Evolutionary conservation across 306 rosid genomes (phyloP), one percentile per base, ranked within the genome.

Genomic region (Sindora glabra): DNA sequence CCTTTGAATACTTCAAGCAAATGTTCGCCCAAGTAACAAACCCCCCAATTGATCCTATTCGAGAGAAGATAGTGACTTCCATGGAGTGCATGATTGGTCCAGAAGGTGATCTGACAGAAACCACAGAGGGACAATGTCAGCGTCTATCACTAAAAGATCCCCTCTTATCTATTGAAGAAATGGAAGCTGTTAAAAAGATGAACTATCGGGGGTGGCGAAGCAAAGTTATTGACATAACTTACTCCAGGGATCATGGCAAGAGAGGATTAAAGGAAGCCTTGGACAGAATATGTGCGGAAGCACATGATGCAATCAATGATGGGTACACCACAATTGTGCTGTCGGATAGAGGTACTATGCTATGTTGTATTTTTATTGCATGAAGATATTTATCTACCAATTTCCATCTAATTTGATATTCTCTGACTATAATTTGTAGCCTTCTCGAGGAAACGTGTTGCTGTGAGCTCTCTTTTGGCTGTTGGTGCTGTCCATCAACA

Each of bases 11-110:
- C 72, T 89, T 94, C 80, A 94, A 94, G 82, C 97, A 94, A 74
- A 82, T 94, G 97, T 94, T 94, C 59, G 99, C 99, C 60, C 99
- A 94, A 72, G 99, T 94, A 30, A 94, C 99, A 54, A 94, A 94
- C 76, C 99, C 99, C 54, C 99, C 99, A 9, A 94, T 94, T 37
- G 99, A 94, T 70, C 95, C 99, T 59, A 94, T 94, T 22, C 76
- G 99, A 60, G 97, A 94, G 86, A 84, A 89, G 83, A 86, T 94
- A 37, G 99, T 94, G 71, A 94, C 99, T 65, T 89, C 97, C 36
- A 94, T 73, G 95, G 80, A 77, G 72, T 94, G 99, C 55, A 94
- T 94, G 95, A 78, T 94, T 72, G 99, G 99, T 76, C 99, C 97
- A 21, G 99, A 94, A 77, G 99, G 99, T 60, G 99, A 86, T 75